Evolutionary conservation across 2,329 filamentous ascomycete species (phyloP).

Genomic region (Epichloe bromicola): DNA sequence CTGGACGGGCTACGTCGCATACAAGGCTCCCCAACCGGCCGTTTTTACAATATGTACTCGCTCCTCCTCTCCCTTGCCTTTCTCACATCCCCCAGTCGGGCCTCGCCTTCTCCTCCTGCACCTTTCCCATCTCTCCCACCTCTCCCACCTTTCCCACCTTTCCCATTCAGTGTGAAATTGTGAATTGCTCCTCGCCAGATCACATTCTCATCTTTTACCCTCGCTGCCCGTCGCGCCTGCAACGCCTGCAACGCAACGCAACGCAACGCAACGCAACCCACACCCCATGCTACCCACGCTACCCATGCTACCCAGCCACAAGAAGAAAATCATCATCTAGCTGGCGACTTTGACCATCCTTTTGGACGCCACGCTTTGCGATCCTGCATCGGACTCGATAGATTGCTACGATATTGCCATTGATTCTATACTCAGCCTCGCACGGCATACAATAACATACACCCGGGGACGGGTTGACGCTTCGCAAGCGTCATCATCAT

Average conservation of each 20-base stretch:
- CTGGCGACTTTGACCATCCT: background rate
- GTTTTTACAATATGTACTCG: background rate
- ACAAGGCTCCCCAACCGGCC: background rate
- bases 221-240: background rate
- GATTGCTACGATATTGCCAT: background rate
- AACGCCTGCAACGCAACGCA: background rate
- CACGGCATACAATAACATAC: background rate
- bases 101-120: background rate
- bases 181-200: background rate
- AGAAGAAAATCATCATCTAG: background rate
- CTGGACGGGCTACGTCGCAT: background rate
- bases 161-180: too few species aligned
- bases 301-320: background rate
- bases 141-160: too few species aligned
- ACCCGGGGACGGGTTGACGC: background rate
- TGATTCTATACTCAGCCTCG: background rate
- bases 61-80: background rate
- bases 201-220: background rate
- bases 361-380: background rate
- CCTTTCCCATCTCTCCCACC: too few species aligned
- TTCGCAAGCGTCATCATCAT: background rate
- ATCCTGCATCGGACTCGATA: background rate
- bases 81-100: background rate
- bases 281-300: background rate
- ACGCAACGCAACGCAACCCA: background rate